A percentile compares a stretch with the other conserved stretches of the same genome.
Evolutionary conservation across 1,139 yeast species (phyloP).

Genomic region (Taphrina wiesneri): DNA sequence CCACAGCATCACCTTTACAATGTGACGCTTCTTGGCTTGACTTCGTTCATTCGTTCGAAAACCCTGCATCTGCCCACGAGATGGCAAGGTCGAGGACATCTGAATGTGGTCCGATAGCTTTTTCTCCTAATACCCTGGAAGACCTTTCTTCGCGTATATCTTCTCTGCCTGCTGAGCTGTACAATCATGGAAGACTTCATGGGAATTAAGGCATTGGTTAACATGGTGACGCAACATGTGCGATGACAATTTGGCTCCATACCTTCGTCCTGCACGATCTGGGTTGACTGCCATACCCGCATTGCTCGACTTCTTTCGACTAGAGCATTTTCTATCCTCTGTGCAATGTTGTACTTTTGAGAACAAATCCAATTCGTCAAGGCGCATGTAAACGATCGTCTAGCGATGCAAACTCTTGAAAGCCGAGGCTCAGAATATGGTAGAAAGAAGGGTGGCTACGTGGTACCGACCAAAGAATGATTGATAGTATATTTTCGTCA

Average conservation of each 20-base stretch:
- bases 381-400: background rate
- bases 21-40: background rate
- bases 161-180: background rate
- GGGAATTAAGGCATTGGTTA: background rate
- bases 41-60: background rate
- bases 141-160: conserved; percentile 1
- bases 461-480: background rate
- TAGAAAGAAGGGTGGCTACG: background rate
- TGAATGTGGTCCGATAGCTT: background rate
- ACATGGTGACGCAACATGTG: background rate
- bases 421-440: background rate
- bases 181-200: background rate
- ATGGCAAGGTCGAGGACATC: background rate
- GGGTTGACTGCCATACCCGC: background rate
- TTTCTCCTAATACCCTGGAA: background rate
- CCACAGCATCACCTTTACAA: background rate
- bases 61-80: background rate
- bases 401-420: background rate
- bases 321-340: background rate
- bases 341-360: background rate
- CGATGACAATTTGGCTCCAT: background rate
- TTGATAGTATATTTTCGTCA: background rate
- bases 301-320: background rate
- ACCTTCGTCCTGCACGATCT: background rate
- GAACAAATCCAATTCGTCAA: background rate